These are phyloP conservation scores for Lipomyces mesembrius DNA, from an alignment of 805 yeast genomes.

Conservation along the genomic window DNA sequence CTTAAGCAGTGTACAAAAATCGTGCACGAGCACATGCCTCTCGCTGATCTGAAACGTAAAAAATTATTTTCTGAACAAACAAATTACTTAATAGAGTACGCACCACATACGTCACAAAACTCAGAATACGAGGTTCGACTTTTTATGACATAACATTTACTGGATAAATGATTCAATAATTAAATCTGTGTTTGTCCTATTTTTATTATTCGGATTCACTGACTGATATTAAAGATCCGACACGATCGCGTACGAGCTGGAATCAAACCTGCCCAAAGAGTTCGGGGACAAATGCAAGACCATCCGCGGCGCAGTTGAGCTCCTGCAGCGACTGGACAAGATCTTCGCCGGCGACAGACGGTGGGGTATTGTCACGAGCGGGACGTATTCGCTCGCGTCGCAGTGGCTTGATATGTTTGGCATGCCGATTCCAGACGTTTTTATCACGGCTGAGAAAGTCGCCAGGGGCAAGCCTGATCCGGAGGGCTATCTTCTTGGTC, in stretches of 20 bases:
- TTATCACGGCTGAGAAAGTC: conserved; percentile 83
- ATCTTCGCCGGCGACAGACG: conserved; percentile 44
- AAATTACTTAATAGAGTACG: no score
- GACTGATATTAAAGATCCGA: no score
- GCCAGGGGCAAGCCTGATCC: conserved; percentile 85
- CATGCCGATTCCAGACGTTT: conserved; percentile 66
- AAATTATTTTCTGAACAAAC: no score
- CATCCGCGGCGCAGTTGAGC: conserved; percentile 73
- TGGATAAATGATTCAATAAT: no score
- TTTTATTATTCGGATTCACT: no score
- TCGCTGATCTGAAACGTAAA: no score
- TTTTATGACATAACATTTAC: no score
- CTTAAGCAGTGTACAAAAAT: no score
- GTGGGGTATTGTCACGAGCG: conserved; percentile 90
- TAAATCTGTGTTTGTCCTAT: no score
- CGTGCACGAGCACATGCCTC: no score
- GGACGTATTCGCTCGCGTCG: conserved; percentile 74
- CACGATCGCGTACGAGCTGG: conserved; percentile 67
- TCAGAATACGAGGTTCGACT: no score
- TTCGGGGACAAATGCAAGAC: conserved; percentile 75
- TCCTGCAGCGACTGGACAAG: conserved; percentile 52
- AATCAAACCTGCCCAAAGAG: conserved; percentile 69
- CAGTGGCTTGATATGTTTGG: conserved; percentile 75
- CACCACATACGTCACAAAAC: no score
- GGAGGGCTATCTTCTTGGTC: conserved; percentile 64